Percentiles rank a stretch among this genome's conserved stretches.
Evolutionary conservation across 2,329 filamentous ascomycete species (phyloP).

Genomic region (Aureobasidium sp.): DNA sequence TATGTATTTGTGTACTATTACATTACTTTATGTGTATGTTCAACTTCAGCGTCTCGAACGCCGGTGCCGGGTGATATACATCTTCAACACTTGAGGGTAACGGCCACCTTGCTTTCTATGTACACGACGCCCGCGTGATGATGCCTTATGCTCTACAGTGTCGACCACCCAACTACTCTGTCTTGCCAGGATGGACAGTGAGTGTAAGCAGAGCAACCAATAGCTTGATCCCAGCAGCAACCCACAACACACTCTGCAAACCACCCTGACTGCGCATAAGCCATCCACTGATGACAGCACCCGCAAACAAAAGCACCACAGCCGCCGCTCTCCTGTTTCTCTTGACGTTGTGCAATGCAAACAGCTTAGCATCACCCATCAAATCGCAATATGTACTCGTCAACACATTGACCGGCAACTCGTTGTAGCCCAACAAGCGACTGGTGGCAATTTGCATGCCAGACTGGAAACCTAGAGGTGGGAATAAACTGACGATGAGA

Average conservation of each 20-base stretch:
- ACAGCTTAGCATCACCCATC: constrained; percentile 42
- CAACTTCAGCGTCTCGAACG: not conserved
- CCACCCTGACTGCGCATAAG: constrained; percentile 36
- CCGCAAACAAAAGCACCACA: constrained; percentile 39
- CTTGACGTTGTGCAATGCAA: constrained; percentile 43
- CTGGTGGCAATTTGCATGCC: constrained; percentile 47
- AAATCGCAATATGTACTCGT: constrained; percentile 50
- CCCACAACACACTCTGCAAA: constrained; percentile 38
- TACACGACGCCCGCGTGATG: no score
- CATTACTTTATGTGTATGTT: not conserved
- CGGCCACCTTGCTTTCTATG: no score
- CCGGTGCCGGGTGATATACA: no score
- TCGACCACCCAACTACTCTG: not conserved
- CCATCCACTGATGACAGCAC: constrained; percentile 44
- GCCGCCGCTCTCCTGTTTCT: constrained; percentile 41
- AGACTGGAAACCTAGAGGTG: constrained; percentile 44
- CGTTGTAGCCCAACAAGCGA: constrained; percentile 43
- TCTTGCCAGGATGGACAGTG: constrained; percentile 10
- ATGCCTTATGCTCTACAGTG: not conserved
- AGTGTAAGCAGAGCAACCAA: constrained; percentile 28
- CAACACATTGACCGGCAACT: constrained; percentile 48
- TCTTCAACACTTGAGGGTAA: not conserved
- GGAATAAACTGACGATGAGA: constrained; percentile 38
- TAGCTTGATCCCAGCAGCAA: constrained; percentile 40
- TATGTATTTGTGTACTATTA: not conserved